Conservation (phyloP, 2,329 filamentous ascomycete genomes). For the Aureobasidium leucospermi region DNA sequence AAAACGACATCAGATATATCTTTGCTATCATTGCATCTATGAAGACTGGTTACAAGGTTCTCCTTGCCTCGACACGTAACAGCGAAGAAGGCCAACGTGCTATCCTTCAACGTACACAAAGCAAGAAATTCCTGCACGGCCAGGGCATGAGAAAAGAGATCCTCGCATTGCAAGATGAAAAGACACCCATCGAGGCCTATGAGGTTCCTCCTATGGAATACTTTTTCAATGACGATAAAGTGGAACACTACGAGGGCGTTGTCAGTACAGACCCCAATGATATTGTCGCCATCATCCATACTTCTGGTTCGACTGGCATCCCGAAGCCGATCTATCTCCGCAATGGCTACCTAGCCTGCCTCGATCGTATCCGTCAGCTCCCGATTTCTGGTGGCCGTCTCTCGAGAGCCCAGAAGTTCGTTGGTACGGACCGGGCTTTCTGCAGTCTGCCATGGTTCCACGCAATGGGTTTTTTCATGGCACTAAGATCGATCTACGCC, state of each 20-base stretch:
- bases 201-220: constrained; percentile 15
- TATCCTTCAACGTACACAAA: constrained; percentile 11
- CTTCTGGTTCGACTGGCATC: constrained; percentile 37
- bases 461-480: constrained; percentile 18
- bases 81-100: constrained; percentile 15
- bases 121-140: constrained; percentile 14
- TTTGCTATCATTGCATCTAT: constrained; percentile 19
- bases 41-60: constrained; percentile 22
- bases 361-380: constrained; percentile 33
- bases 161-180: constrained; percentile 9
- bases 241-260: constrained; percentile 25
- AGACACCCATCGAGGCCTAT: constrained; percentile 2
- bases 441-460: constrained; percentile 20
- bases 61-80: constrained; percentile 16
- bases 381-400: constrained; percentile 27
- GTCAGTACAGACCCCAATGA: constrained; percentile 30
- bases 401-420: constrained; percentile 16
- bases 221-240: constrained; percentile 2
- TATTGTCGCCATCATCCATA: constrained; percentile 34
- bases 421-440: constrained; percentile 17
- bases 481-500: constrained; percentile 13
- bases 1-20: constrained; percentile 21
- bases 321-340: constrained; percentile 36
- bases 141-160: constrained; percentile 11
- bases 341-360: constrained; percentile 28